Percentiles rank a stretch among this genome's conserved stretches.
These are phyloP conservation scores for Millerago galiae DNA, from an alignment of 805 yeast species.

Conservation along the genomic window DNA sequence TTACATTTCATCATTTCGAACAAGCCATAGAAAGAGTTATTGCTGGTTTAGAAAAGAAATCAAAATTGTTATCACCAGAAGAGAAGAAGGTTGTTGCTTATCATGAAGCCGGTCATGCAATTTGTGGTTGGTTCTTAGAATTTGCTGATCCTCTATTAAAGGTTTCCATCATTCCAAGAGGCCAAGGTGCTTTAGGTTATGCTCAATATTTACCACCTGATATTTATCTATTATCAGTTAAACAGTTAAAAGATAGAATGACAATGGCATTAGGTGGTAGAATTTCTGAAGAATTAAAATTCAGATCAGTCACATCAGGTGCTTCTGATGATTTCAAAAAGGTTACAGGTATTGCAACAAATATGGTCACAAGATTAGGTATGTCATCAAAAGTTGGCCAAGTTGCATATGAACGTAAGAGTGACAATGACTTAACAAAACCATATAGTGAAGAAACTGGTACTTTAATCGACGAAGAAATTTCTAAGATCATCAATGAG, in stretches of 20 bases:
- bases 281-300: conserved; percentile 91
- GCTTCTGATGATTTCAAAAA: conserved; percentile 96
- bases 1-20: conserved; percentile 78
- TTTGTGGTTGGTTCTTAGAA: conserved; percentile 93
- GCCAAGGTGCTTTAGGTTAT: conserved; percentile 94
- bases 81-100: conserved; percentile 91
- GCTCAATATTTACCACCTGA: conserved; percentile 97
- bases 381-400: conserved; percentile 87
- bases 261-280: conserved; percentile 97
- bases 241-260: conserved; percentile 84
- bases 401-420: conserved; percentile 59
- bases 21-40: conserved; percentile 95
- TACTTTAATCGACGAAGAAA: conserved; percentile 72
- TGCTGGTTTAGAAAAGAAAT: conserved; percentile 91
- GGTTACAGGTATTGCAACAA: conserved; percentile 87
- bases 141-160: conserved; percentile 90
- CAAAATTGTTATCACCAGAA: conserved; percentile 73
- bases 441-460: conserved; percentile 90
- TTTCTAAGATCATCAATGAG: conserved; percentile 67
- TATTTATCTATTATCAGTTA: conserved; percentile 66
- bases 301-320: conserved; percentile 89
- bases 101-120: conserved; percentile 99
- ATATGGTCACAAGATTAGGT: conserved; percentile 89
- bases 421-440: conserved; percentile 65
- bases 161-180: conserved; percentile 95